These are phyloP conservation scores for Dendrobium huoshanense DNA, from an alignment of 106 monocot species.

Conservation along the genomic window DNA sequence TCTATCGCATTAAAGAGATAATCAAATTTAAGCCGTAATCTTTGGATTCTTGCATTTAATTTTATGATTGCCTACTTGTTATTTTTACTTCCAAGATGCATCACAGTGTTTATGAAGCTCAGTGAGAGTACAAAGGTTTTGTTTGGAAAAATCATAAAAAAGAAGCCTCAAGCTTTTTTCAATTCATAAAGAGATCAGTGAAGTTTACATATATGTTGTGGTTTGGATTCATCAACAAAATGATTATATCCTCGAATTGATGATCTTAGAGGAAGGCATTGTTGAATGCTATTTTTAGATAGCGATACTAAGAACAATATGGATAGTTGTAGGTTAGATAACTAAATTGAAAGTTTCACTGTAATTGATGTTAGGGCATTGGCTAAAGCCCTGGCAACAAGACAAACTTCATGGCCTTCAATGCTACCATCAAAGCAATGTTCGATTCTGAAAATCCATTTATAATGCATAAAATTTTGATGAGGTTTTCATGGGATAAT, in stretches of 20 bases:
- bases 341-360: background rate
- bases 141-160: background rate
- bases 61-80: too few relatives aligned
- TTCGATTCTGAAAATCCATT: background rate
- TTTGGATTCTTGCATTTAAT: too few relatives aligned
- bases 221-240: background rate
- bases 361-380: background rate
- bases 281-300: background rate
- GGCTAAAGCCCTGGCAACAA: background rate
- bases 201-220: slow-evolving; percentile 6
- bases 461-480: background rate
- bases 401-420: background rate
- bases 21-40: too few relatives aligned
- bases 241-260: background rate
- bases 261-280: slow-evolving; percentile 8
- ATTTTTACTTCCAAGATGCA: too few relatives aligned
- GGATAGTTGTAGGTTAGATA: background rate
- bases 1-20: too few relatives aligned
- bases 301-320: background rate
- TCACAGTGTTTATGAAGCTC: background rate
- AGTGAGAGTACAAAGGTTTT: background rate
- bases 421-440: background rate
- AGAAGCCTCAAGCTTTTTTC: slow-evolving; percentile 9
- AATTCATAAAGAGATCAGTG: background rate
- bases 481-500: background rate